phyloP scores from a whole-genome alignment of 371 early-diverging fungal species.

The Apophysomyces ossiformis region DNA sequence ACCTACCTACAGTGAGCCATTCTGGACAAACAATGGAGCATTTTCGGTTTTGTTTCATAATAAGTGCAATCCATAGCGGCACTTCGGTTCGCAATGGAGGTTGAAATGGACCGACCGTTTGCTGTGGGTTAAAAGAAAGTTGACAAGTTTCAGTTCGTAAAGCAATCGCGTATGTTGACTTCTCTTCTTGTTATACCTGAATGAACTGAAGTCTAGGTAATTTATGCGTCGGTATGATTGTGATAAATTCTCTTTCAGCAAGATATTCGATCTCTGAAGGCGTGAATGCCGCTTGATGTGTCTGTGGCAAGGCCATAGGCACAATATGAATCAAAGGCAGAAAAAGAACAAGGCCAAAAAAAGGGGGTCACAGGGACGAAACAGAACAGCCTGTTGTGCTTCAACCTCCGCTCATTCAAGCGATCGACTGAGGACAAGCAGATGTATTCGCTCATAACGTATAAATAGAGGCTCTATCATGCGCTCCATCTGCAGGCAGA shows the following conservation, averaged over 20 bases:
- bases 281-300: constrained; percentile 65
- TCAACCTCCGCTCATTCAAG: too few relatives aligned
- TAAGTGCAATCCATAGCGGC: constrained; percentile 88
- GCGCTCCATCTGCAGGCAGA: too few relatives aligned
- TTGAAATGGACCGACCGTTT: constrained; percentile 73
- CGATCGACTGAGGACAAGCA: too few relatives aligned
- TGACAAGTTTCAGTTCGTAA: too few relatives aligned
- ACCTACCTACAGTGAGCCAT: constrained; percentile 67
- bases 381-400: too few relatives aligned
- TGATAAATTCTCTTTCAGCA: constrained; percentile 75
- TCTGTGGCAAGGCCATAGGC: constrained; percentile 66
- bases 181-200: constrained; percentile 45
- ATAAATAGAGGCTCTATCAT: too few relatives aligned
- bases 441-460: too few relatives aligned
- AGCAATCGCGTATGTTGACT: too few relatives aligned
- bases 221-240: constrained; percentile 69
- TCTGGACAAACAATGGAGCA: constrained; percentile 84
- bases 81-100: constrained; percentile 77
- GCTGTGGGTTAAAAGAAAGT: constrained; percentile 42
- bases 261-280: constrained; percentile 88
- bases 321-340: not conserved
- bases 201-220: constrained; percentile 70
- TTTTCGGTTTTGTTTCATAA: constrained; percentile 80
- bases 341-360: not conserved
- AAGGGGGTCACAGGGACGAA: not conserved